Conservation (phyloP, 2,329 filamentous ascomycete genomes). For the Colletotrichum sp. region DNA sequence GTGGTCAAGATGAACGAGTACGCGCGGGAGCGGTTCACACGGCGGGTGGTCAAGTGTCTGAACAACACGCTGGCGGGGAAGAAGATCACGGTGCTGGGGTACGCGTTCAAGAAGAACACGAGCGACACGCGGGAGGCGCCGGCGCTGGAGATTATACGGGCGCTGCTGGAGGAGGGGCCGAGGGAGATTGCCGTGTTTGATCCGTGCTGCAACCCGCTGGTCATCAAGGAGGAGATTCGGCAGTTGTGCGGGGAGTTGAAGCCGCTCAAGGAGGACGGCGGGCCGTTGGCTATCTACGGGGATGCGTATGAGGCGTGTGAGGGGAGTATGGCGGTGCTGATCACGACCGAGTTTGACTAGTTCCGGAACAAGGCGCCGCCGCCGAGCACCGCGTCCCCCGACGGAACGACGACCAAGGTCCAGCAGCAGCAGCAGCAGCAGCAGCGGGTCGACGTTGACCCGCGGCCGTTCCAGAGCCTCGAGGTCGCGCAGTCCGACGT, state of each 20-base stretch:
- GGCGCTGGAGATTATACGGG: slow-evolving; percentile 69
- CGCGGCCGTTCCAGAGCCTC: slow-evolving; percentile 44
- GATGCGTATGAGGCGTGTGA: slow-evolving; percentile 53
- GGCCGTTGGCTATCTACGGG: slow-evolving; percentile 50
- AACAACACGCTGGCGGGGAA: slow-evolving; percentile 73
- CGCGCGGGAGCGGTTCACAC: slow-evolving; percentile 70
- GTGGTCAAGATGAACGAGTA: slow-evolving; percentile 79
- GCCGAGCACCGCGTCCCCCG: neutral
- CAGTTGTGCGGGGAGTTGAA: slow-evolving; percentile 35
- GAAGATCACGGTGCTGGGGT: slow-evolving; percentile 75
- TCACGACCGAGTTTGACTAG: slow-evolving; percentile 61
- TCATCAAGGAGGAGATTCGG: slow-evolving; percentile 55
- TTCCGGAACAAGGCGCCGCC: slow-evolving; percentile 44
- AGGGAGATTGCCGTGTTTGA: slow-evolving; percentile 71
- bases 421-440: neutral
- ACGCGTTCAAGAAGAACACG: slow-evolving; percentile 81
- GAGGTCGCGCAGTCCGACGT: slow-evolving; percentile 48
- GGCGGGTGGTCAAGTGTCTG: slow-evolving; percentile 67
- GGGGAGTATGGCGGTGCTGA: slow-evolving; percentile 53
- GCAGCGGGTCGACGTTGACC: slow-evolving; percentile 38
- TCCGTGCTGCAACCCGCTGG: slow-evolving; percentile 60
- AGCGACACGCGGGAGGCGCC: slow-evolving; percentile 75
- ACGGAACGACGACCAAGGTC: slow-evolving; percentile 21
- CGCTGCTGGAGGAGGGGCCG: slow-evolving; percentile 68
- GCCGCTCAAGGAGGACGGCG: slow-evolving; percentile 38